These are phyloP conservation scores for Penicillium crustosum DNA, from an alignment of 2,329 filamentous ascomycete genomes.

Conservation along the genomic window DNA sequence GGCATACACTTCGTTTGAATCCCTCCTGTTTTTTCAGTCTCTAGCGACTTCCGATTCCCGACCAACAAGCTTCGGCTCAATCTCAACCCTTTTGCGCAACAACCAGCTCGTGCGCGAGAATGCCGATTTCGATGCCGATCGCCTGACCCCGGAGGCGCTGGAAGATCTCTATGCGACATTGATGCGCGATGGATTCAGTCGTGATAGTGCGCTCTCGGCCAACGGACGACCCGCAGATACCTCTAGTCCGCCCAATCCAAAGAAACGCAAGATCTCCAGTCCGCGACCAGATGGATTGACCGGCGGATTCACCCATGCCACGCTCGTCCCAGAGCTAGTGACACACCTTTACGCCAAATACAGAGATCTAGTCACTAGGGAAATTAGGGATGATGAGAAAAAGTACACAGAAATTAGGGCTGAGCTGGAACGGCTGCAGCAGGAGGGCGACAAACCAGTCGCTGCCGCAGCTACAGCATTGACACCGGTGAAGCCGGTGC, in stretches of 20 bases:
- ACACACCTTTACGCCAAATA: constrained; percentile 74
- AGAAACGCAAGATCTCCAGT: constrained; percentile 72
- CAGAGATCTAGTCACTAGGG: constrained; percentile 64
- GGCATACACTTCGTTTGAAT: constrained; percentile 81
- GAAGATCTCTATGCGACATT: constrained; percentile 75
- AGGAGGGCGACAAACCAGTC: constrained; percentile 54
- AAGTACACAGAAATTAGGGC: constrained; percentile 62
- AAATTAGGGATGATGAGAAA: constrained; percentile 73
- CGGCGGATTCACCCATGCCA: constrained; percentile 65
- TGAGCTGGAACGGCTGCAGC: constrained; percentile 69
- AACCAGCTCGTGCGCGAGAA: constrained; percentile 72
- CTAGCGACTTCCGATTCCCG: constrained; percentile 67
- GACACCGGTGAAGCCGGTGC: constrained; percentile 14
- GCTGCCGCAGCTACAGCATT: constrained; percentile 6
- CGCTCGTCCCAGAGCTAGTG: constrained; percentile 69
- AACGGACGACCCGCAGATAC: constrained; percentile 29
- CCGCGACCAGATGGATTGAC: constrained; percentile 64
- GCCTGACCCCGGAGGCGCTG: constrained; percentile 75
- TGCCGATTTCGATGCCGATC: constrained; percentile 68
- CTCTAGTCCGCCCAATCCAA: constrained; percentile 51
- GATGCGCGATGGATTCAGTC: constrained; percentile 69
- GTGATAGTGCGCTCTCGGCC: constrained; percentile 34
- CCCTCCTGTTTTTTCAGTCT: constrained; percentile 79
- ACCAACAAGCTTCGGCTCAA: constrained; percentile 64
- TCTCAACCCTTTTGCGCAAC: constrained; percentile 71